phyloP scores from a whole-genome alignment of 2,329 filamentous ascomycete species.

The Cercospora sp. region DNA sequence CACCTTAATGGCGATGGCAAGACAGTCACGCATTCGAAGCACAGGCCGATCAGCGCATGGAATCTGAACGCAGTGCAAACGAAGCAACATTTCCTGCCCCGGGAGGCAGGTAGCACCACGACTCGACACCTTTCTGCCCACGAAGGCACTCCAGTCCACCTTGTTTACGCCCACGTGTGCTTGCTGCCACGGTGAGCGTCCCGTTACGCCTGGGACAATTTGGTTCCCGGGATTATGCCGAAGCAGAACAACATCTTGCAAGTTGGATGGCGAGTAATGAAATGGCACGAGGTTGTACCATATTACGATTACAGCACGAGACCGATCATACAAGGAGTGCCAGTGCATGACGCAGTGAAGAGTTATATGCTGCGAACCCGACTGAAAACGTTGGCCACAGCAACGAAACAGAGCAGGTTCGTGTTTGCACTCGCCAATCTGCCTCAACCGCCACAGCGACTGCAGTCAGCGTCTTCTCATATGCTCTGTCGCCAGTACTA shows the following conservation, averaged over 20 bases:
- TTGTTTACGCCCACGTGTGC: not conserved
- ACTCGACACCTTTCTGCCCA: not conserved
- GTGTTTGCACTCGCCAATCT: not conserved
- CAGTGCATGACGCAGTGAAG: not conserved
- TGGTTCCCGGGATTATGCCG: not conserved
- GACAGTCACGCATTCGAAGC: not conserved
- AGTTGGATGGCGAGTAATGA: not conserved
- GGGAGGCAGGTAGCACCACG: not conserved
- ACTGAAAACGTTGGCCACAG: not conserved
- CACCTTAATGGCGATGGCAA: conserved; percentile 14
- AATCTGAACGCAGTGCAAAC: not conserved
- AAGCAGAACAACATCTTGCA: not conserved
- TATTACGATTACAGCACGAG: not conserved
- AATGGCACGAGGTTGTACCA: not conserved
- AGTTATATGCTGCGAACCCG: not conserved
- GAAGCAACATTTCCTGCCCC: not conserved
- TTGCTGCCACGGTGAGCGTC: not conserved
- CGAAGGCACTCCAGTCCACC: not conserved
- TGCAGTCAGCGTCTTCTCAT: not conserved
- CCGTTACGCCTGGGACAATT: not conserved
- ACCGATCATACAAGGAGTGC: not conserved
- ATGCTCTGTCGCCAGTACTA: not conserved
- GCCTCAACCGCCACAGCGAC: not conserved
- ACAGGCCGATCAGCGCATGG: not conserved
- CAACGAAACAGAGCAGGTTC: not conserved